Conservation (phyloP, 1,284 basidiomycete species). For the Sparassis latifolia region DNA sequence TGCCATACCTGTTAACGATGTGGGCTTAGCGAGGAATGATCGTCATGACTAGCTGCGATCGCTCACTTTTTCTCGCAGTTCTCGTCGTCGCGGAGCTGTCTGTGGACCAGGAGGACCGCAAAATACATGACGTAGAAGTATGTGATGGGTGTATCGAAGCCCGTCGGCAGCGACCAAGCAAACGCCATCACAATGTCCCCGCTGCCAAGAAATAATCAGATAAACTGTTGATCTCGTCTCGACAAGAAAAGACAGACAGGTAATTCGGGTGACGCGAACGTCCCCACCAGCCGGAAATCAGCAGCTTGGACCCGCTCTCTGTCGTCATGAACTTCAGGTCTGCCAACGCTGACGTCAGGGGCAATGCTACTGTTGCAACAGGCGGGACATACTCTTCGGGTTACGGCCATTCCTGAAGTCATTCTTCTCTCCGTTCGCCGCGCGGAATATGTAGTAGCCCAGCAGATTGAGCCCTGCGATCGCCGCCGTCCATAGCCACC, state of each 20-base stretch:
- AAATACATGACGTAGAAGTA: slow-evolving; percentile 97
- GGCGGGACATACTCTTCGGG: slow-evolving; percentile 66
- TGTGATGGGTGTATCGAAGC: slow-evolving; percentile 87
- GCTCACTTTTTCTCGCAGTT: slow-evolving; percentile 82
- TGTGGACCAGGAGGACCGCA: slow-evolving; percentile 83
- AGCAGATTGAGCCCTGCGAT: slow-evolving; percentile 66
- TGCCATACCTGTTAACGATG: slow-evolving; percentile 44
- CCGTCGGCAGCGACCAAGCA: slow-evolving; percentile 92
- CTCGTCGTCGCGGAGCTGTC: slow-evolving; percentile 90
- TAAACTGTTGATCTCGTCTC: not conserved
- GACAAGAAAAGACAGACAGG: slow-evolving; percentile 43
- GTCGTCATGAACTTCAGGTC: slow-evolving; percentile 84
- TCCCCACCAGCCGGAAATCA: slow-evolving; percentile 98
- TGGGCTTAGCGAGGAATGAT: slow-evolving; percentile 1
- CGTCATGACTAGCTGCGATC: slow-evolving; percentile 5
- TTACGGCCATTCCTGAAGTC: slow-evolving; percentile 92
- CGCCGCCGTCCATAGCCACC: slow-evolving; percentile 49
- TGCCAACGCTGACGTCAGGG: slow-evolving; percentile 17
- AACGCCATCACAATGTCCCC: slow-evolving; percentile 89
- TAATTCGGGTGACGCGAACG: slow-evolving; percentile 92
- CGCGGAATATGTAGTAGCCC: slow-evolving; percentile 92
- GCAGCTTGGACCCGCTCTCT: slow-evolving; percentile 80
- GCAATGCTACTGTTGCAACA: not conserved
- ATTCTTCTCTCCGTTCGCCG: slow-evolving; percentile 91
- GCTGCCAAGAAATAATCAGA: slow-evolving; percentile 28